Evolutionary conservation across 352 stramenopile genomes (phyloP), one percentile per base, ranked within the genome.

Genomic region (Phytopythium boreale): DNA sequence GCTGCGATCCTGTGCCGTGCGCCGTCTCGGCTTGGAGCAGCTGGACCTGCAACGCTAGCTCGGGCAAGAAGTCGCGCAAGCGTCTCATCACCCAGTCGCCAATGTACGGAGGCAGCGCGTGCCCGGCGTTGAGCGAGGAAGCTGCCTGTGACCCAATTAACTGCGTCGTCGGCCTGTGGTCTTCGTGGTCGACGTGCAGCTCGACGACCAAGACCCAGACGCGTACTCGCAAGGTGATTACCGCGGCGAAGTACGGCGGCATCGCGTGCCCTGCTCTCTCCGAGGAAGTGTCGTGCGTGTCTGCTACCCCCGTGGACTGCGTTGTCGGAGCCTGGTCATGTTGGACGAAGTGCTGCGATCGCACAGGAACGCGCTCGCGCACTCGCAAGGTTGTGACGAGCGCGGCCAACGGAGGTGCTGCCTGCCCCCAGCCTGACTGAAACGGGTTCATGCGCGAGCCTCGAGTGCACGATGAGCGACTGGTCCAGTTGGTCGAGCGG

Each of bases 401-500:
- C 2, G 52, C 80, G 0, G 55, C 60, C 6, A 78, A 89, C 61
- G 72, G 68, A 9, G 81, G 71, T 6, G 61, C 57, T 0, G 69
- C 55, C 1, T 92, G 84, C 60, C 78, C n/a, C 80, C 0, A 59
- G 44, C 0, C 56, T 90, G 0, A 71, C 62, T 1, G 68, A 88
- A 19, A 68, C 66, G 0, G 57, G 59, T 2, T 77, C 67, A 6
- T 92, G 84, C 41, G 29, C 49, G 2, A 72, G 69, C 11, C 68
- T 87, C 41, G 55, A 85, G 39, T 93, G 84, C 51, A 72, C 64
- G 1, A 73, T 93, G 39, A 70, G 70, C 11, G 26, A 66, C 3
- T 93, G 78, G 78, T 70, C 63, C 3, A 59, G 27, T 27, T 92
- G 81, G 80, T 87, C 76, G 7, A 69, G 69, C 8, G 88, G 84